Evolutionary conservation across 2,329 filamentous ascomycete genomes (phyloP).

Genomic region (Paecilomyces variotii): DNA sequence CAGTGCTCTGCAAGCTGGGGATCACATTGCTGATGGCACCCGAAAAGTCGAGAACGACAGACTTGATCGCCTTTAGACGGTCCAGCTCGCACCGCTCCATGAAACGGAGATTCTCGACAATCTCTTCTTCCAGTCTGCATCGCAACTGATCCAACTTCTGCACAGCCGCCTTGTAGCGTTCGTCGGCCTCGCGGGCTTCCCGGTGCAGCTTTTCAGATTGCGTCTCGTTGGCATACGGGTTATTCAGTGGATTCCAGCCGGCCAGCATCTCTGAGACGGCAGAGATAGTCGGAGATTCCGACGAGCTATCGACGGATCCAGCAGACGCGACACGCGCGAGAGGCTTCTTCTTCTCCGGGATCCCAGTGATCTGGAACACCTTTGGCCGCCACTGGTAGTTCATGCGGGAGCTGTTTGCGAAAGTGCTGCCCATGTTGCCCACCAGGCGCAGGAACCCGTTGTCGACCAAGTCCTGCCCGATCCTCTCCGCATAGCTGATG

Average conservation of each 20-base stretch:
- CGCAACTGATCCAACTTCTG: conserved; percentile 81
- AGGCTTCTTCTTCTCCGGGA: conserved; percentile 77
- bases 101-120: conserved; percentile 85
- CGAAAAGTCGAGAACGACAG: conserved; percentile 93
- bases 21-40: conserved; percentile 97
- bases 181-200: conserved; percentile 83
- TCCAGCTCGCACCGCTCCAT: conserved; percentile 97
- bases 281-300: conserved; percentile 74
- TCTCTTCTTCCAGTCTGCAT: conserved; percentile 91
- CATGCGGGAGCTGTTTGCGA: conserved; percentile 95
- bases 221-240: conserved; percentile 86
- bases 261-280: conserved; percentile 82
- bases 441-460: conserved; percentile 83
- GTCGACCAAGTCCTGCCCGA: conserved; percentile 84
- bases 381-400: conserved; percentile 96
- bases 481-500: conserved; percentile 83
- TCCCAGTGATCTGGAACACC: conserved; percentile 76
- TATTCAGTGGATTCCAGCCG: conserved; percentile 89
- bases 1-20: conserved; percentile 85
- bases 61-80: conserved; percentile 94
- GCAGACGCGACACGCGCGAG: conserved; percentile 68
- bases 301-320: conserved; percentile 50
- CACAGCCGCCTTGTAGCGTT: conserved; percentile 83
- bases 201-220: conserved; percentile 76
- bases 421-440: conserved; percentile 88